Evolutionary conservation across 306 rosid species (phyloP), one percentile per base, ranked within the genome.

Genomic region (Cicer arietinum): DNA sequence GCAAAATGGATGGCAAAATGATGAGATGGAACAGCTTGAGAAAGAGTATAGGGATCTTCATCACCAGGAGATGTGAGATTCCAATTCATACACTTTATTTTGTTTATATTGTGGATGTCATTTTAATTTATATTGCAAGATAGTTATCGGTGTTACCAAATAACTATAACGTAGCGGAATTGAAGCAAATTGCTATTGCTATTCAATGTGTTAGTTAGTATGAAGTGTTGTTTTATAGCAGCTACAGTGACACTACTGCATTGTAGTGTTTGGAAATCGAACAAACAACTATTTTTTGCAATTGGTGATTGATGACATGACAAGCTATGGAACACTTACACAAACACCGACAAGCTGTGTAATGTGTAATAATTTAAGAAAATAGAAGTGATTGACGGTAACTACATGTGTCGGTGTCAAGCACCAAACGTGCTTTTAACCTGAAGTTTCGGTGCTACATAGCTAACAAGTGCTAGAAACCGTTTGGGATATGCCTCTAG

Each of bases 11-110:
- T 68, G 71, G 85, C 61, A 52, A 10, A 30, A 82, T 75, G 91
- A 86, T n/a, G 97, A 90, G 78, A 77, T 94, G 91, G 94, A 87
- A 70, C 86, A 88, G 37, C 96, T 91, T 46, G 94, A 91, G 86
- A 86, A 91, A 79, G 91, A 91, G 80, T 90, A 87, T 61, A 80
- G 67, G 81, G 83, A 80, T 75, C 89, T 91, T 77, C 90, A 89
- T 62, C 75, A 84, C 18, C 90, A 90, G 84, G 92, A 94, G 74
- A 83, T 75, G 98, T 94, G 79, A 88, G 96, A 63, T 64, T 84
- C 56, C 13, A 62, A n/a, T 66, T 41, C 11, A 35, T 52, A 10
- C 20, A 16, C 61, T 22, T 42, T 30, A 5, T 30, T 46, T 73
- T 59, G 20, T 60, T 45, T 63, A 17, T 71, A 10, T 25, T 76